phyloP scores from a whole-genome alignment of 306 rosid genomes.

The Prunus persica region Prunus_persica_NCBIv2 NC_034009.1:7489501-7490000 shows the following conservation, averaged over 20 bases:
- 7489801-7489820: neutral
- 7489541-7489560: conserved; percentile 16
- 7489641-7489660: neutral
- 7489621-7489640: neutral
- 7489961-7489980: too few relatives aligned
- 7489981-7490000: neutral
- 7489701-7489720: neutral
- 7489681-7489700: neutral
- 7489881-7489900: too few relatives aligned
- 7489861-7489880: too few relatives aligned
- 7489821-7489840: too few relatives aligned
- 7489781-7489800: conserved; percentile 3
- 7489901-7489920: too few relatives aligned
- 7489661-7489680: conserved; percentile 1
- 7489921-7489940: too few relatives aligned
- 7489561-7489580: conserved; percentile 7
- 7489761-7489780: neutral
- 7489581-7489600: neutral
- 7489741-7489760: neutral
- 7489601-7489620: too few relatives aligned
- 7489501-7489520: neutral
- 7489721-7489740: neutral
- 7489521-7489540: conserved; percentile 6
- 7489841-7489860: too few relatives aligned
- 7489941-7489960: too few relatives aligned